Conservation (phyloP, 2,329 filamentous ascomycete species). For the Epichloe brachyelytri region DNA sequence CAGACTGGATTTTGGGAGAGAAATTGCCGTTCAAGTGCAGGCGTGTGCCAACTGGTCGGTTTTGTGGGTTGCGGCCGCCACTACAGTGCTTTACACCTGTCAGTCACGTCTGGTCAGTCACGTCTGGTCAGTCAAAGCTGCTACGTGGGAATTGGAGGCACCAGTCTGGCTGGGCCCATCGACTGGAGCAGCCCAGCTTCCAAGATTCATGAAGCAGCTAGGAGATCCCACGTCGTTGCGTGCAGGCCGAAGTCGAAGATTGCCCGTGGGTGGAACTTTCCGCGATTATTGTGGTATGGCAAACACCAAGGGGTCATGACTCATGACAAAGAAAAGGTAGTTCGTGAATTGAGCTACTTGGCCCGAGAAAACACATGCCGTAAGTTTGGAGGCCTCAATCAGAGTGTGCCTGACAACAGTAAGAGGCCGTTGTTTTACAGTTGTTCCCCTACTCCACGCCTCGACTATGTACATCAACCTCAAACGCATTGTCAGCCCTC, state of each 20-base stretch:
- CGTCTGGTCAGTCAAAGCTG: not conserved
- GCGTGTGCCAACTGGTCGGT: not conserved
- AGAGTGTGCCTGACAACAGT: not conserved
- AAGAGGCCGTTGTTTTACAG: not conserved
- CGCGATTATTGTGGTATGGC: not conserved
- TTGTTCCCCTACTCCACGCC: conserved; percentile 3
- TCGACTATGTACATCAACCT: conserved; percentile 24
- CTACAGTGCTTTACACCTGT: conserved; percentile 1
- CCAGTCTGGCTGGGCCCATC: not conserved
- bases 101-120: not conserved
- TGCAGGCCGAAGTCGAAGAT: too few species aligned
- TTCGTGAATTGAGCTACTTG: not conserved
- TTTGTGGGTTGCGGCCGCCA: conserved; percentile 1
- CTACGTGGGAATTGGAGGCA: not conserved
- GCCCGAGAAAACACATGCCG: not conserved
- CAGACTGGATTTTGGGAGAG: not conserved
- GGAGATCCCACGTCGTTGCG: too few species aligned
- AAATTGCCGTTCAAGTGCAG: not conserved
- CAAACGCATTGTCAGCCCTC: not conserved
- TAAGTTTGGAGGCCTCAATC: not conserved
- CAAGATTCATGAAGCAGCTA: not conserved
- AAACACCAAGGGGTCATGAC: not conserved
- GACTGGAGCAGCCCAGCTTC: not conserved
- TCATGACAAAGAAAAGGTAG: not conserved
- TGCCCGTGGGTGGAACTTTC: too few species aligned